These are phyloP conservation scores for Kondoa subrosea DNA, from an alignment of 768 basidiomycete genomes.

Conservation along the genomic window DNA sequence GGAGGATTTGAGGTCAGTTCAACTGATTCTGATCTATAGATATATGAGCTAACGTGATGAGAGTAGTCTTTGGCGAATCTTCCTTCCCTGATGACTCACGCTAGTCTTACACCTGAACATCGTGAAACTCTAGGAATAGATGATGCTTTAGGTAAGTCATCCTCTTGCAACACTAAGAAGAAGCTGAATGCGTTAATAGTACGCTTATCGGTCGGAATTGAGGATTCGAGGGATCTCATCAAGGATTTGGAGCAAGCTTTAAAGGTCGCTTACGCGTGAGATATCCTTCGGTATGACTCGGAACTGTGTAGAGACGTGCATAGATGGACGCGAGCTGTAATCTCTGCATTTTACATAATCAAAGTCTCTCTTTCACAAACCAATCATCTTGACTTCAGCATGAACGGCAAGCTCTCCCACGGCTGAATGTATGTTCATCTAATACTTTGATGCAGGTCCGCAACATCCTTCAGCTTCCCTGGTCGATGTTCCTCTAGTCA, in stretches of 20 bases:
- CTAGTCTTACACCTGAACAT: slow-evolving; percentile 50
- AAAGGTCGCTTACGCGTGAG: not conserved
- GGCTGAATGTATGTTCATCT: too few relatives aligned
- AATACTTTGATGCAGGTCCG: not conserved
- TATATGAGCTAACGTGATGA: slow-evolving; percentile 52
- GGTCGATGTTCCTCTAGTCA: not conserved
- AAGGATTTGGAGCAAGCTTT: slow-evolving; percentile 49
- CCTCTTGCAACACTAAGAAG: not conserved
- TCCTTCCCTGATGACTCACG: slow-evolving; percentile 26
- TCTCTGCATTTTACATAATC: too few relatives aligned
- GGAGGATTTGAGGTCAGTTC: slow-evolving; percentile 94
- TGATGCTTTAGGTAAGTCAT: slow-evolving; percentile 37
- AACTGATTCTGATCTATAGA: too few relatives aligned
- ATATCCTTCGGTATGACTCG: not conserved
- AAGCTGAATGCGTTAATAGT: slow-evolving; percentile 30
- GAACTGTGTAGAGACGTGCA: too few relatives aligned
- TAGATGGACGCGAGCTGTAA: too few relatives aligned
- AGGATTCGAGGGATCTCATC: slow-evolving; percentile 68
- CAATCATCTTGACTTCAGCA: not conserved
- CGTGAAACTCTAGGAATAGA: slow-evolving; percentile 57
- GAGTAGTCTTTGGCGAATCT: slow-evolving; percentile 53
- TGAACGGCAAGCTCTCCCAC: not conserved
- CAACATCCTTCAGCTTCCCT: not conserved
- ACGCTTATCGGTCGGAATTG: slow-evolving; percentile 69
- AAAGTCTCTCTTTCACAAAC: too few relatives aligned